Conservation (phyloP, 768 basidiomycete genomes). For the Sporobolomyces pararoseus region DNA sequence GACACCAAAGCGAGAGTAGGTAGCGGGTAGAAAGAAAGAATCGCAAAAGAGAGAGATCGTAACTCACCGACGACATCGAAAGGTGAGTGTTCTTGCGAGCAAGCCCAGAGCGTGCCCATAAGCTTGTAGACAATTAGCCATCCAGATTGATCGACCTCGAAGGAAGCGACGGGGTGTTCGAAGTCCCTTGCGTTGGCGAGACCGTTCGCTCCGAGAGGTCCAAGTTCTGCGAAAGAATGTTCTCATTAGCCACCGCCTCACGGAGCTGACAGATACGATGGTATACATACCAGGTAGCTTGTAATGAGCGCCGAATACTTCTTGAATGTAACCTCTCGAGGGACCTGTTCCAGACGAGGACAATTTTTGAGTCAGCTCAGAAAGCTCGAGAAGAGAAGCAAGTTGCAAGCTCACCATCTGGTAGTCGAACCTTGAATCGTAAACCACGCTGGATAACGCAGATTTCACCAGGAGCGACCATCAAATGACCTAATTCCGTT, state of each 20-base stretch:
- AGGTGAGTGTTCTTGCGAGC: constrained; percentile 51
- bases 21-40: no score
- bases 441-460: constrained; percentile 65
- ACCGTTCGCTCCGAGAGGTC: constrained; percentile 64
- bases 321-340: constrained; percentile 56
- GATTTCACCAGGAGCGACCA: constrained; percentile 59
- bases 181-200: constrained; percentile 64
- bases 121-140: constrained; percentile 55
- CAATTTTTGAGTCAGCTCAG: no score
- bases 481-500: constrained; percentile 61
- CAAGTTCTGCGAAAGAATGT: no score
- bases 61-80: constrained; percentile 64
- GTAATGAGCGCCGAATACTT: constrained; percentile 59
- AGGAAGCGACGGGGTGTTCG: constrained; percentile 62
- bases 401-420: constrained; percentile 37
- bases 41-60: neutral
- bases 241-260: no score
- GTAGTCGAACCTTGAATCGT: constrained; percentile 59
- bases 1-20: neutral
- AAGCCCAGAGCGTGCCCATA: constrained; percentile 30
- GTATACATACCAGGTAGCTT: no score
- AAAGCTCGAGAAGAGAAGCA: no score
- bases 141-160: constrained; percentile 65
- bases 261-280: no score
- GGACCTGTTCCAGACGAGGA: constrained; percentile 47